These are phyloP conservation scores for Pilasporangium apinafurcum DNA, from an alignment of 352 stramenopile species.

Conservation along the genomic window DNA sequence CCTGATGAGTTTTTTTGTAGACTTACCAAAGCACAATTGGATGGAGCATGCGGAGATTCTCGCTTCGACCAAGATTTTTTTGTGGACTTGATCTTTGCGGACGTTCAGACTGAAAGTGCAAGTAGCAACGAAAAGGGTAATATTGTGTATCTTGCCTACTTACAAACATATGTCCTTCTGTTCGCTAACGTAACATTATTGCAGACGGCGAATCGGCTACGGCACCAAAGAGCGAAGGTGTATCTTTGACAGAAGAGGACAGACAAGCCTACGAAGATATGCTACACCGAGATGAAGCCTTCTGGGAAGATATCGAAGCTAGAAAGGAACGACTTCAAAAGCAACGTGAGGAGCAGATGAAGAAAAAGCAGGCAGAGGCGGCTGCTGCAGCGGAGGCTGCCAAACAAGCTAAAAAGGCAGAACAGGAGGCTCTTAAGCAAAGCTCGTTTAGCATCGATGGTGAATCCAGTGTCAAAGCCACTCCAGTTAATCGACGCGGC, in stretches of 20 bases:
- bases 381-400: conserved; percentile 29
- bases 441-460: conserved; percentile 83
- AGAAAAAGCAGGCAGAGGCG: conserved; percentile 51
- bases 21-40: conserved; percentile 94
- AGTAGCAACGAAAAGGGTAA: conserved; percentile 7
- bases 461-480: conserved; percentile 22
- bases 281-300: conserved; percentile 80
- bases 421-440: conserved; percentile 22
- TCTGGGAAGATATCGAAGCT: conserved; percentile 83
- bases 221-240: conserved; percentile 53
- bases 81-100: conserved; percentile 95
- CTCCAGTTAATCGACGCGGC: conserved; percentile 47
- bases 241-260: conserved; percentile 74
- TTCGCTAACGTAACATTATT: background rate
- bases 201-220: conserved; percentile 9
- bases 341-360: conserved; percentile 58
- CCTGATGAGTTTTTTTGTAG: too few species aligned
- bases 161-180: background rate
- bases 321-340: conserved; percentile 69
- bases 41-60: conserved; percentile 92
- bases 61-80: conserved; percentile 96
- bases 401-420: conserved; percentile 22
- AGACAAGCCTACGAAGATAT: conserved; percentile 85
- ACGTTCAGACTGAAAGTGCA: conserved; percentile 80
- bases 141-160: background rate